A percentile compares a stretch with the other conserved stretches of the same genome.
phyloP scores from a whole-genome alignment of 2,329 filamentous ascomycete species.

The Dothistroma pini region DNA sequence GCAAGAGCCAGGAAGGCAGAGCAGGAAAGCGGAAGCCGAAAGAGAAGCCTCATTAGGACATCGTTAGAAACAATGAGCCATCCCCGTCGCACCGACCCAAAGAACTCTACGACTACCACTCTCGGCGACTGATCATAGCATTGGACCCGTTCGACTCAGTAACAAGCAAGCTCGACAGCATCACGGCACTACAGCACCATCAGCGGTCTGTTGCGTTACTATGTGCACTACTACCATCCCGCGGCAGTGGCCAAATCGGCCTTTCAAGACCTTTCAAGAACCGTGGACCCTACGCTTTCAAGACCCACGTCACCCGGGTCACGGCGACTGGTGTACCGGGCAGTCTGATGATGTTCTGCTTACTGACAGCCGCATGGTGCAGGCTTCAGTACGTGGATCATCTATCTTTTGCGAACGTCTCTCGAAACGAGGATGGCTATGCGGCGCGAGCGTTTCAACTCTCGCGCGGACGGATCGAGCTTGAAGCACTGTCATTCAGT shows the following conservation, averaged over 20 bases:
- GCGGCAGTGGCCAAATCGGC: slow-evolving; percentile 7
- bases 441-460: slow-evolving; percentile 2
- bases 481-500: not conserved
- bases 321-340: not conserved
- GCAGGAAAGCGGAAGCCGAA: slow-evolving; percentile 9
- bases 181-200: too few relatives aligned
- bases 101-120: slow-evolving; percentile 4
- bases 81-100: not conserved
- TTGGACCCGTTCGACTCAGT: slow-evolving; percentile 7
- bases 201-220: slow-evolving; percentile 7
- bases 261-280: slow-evolving; percentile 1
- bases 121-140: not conserved
- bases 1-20: slow-evolving; percentile 6
- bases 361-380: slow-evolving; percentile 4
- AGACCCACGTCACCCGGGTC: slow-evolving; percentile 1
- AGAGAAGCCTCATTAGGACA: not conserved
- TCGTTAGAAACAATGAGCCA: not conserved
- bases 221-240: slow-evolving; percentile 8
- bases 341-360: slow-evolving; percentile 5
- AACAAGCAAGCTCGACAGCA: slow-evolving; percentile 1
- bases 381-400: slow-evolving; percentile 6
- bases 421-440: not conserved
- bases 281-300: slow-evolving; percentile 5
- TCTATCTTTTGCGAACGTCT: slow-evolving; percentile 2
- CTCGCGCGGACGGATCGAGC: not conserved